Percentiles rank a stretch among this genome's conserved stretches.
Conservation (phyloP, 2,329 filamentous ascomycete species). For the Colletotrichum chrysophilum region DNA sequence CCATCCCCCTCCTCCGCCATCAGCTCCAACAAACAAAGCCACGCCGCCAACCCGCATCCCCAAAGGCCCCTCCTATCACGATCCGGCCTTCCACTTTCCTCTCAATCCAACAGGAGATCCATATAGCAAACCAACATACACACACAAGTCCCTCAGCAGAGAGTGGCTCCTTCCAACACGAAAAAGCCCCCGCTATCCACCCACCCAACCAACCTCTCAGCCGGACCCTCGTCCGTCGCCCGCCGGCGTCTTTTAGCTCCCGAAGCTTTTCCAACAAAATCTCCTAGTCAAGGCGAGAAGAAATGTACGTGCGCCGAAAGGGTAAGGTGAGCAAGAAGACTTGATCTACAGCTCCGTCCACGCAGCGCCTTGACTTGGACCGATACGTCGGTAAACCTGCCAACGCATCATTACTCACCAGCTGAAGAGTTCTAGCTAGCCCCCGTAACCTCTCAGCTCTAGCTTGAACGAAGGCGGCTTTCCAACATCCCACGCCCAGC, state of each 20-base stretch:
- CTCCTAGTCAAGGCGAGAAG: neutral
- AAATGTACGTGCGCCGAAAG: neutral
- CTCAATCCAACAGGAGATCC: neutral
- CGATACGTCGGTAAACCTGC: conserved; percentile 1
- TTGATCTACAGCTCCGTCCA: neutral
- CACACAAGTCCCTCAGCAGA: neutral
- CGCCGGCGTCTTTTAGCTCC: neutral
- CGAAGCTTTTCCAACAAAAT: neutral
- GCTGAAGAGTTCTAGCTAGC: neutral
- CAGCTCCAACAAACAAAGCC: neutral
- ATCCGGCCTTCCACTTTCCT: neutral
- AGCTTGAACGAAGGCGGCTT: neutral
- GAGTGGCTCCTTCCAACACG: neutral
- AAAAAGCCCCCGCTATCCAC: neutral
- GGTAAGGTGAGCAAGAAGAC: neutral
- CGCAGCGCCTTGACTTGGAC: neutral
- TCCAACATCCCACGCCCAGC: conserved; percentile 3
- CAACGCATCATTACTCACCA: conserved; percentile 2
- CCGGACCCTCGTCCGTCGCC: neutral
- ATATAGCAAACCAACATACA: neutral
- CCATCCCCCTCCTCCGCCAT: neutral
- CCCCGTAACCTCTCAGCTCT: neutral
- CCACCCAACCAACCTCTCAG: neutral
- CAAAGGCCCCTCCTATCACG: neutral
- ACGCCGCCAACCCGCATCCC: conserved; percentile 1